A percentile compares a stretch with the other conserved stretches of the same genome.
These are phyloP conservation scores for Solanum hybrid DNA, from an alignment of 305 asterid species.

Conservation along the genomic window DNA sequence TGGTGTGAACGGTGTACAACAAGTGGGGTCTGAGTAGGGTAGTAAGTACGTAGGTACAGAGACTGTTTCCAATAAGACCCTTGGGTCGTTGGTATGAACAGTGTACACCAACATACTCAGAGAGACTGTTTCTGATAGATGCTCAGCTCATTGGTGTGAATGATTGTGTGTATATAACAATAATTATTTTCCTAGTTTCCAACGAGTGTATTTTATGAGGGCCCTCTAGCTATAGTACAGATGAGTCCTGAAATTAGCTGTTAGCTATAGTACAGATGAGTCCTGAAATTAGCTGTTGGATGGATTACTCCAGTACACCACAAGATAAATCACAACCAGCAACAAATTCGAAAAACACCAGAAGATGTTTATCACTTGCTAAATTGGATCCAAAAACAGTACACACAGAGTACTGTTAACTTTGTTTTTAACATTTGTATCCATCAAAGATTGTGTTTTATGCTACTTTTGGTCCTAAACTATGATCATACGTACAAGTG, in stretches of 20 bases:
- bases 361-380: not conserved
- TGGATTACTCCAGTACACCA: not conserved
- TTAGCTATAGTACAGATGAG: not conserved
- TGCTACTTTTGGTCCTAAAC: not conserved
- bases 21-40: not conserved
- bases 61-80: not conserved
- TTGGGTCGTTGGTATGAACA: not conserved
- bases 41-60: not conserved
- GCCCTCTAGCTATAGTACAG: not conserved
- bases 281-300: not conserved
- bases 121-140: not conserved
- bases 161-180: not conserved
- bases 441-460: not conserved
- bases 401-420: not conserved
- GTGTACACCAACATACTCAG: not conserved
- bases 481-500: not conserved
- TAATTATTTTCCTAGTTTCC: not conserved
- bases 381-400: not conserved
- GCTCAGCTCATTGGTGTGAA: not conserved
- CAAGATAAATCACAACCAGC: not conserved
- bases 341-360: not conserved
- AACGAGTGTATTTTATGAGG: not conserved
- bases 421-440: not conserved
- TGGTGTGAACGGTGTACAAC: constrained; percentile 3
- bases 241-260: not conserved